These are phyloP conservation scores for Schrenkiella parvula DNA, from an alignment of 345 rosid genomes.

Conservation along the genomic window DNA sequence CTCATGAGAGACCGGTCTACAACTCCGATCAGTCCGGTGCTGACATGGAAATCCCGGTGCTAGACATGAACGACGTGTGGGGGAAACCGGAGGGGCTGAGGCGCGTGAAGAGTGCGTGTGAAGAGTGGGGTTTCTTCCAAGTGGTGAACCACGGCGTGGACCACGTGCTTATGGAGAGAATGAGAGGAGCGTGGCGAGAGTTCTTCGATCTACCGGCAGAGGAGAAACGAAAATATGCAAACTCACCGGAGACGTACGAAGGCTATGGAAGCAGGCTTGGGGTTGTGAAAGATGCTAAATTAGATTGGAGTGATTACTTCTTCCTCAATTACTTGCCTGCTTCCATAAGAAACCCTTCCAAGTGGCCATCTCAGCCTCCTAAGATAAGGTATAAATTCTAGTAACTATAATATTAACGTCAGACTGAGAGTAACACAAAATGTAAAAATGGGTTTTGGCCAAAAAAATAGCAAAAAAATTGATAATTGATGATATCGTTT, in stretches of 20 bases:
- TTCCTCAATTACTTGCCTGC: conserved; percentile 67
- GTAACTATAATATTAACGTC: not conserved
- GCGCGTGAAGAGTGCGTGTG: conserved; percentile 49
- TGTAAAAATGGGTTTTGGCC: not conserved
- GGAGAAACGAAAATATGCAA: conserved; percentile 57
- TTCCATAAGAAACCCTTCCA: conserved; percentile 41
- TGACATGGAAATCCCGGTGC: conserved; percentile 46
- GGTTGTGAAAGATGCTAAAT: conserved; percentile 66
- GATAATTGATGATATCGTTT: not conserved
- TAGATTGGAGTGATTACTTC: conserved; percentile 96
- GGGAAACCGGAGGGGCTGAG: conserved; percentile 25
- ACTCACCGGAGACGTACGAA: conserved; percentile 76
- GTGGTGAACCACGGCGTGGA: conserved; percentile 85
- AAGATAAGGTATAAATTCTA: conserved; percentile 59
- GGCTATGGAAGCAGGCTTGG: conserved; percentile 95
- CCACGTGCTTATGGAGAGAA: conserved; percentile 45
- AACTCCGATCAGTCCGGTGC: not conserved
- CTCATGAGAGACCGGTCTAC: conserved; percentile 42
- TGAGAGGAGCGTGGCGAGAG: conserved; percentile 57
- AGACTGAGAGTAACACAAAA: not conserved
- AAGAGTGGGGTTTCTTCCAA: conserved; percentile 92
- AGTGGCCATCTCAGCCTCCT: conserved; percentile 78
- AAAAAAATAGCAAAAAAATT: not conserved
- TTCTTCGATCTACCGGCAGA: conserved; percentile 78
- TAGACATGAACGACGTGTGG: conserved; percentile 44